Base-by-base conservation (phyloP, 306 rosid genomes). In the Prunus armeniaca region DNA sequence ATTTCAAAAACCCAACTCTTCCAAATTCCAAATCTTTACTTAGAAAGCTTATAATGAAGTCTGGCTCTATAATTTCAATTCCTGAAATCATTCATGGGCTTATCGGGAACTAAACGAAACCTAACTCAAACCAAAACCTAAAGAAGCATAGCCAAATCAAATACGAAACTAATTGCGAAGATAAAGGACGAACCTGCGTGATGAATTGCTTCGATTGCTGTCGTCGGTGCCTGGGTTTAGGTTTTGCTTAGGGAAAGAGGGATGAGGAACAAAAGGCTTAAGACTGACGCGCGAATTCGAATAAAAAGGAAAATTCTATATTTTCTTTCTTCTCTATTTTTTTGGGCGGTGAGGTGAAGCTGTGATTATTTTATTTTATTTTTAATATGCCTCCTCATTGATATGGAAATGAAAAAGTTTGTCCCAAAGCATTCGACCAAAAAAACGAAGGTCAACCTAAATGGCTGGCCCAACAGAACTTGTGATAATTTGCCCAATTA, bases 241-340 rank as follows among this genome's bases (percentile, higher is more conserved):
- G 68, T 17, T 19, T 28, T 18, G 67, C 14, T 12, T 3, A n/a
- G 57, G 27, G 13, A 62, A 25, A 22, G 30, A 41, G 19, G 49
- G 54, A 34, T 11, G 17, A 13, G 66, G 77, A 58, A 46, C 58
- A 60, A 45, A 12, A n/a, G 58, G 58, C 68, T 73, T 60, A 14
- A 4, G 51, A 60, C 7, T 19, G 3, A 61, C 65, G 77, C 76
- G 67, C 65, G 25, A 72, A 57, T 41, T 61, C n/a, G 19, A 61
- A 12, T 18, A 13, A 61, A 25, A 24, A 60, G 0, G 8, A 34
- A 34, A 34, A 34, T 34, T 30, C 5, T 30, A 30, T 30, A 4
- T 0, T 30, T 30, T 30, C 3, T 30, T 30, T 30, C 34, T 30
- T 34, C 41, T 34, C 7, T 34, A 34, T 34, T 3, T 55, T 55